Evolutionary conservation across 805 yeast species (phyloP).

Genomic region (Kuraishia hungarica): DNA sequence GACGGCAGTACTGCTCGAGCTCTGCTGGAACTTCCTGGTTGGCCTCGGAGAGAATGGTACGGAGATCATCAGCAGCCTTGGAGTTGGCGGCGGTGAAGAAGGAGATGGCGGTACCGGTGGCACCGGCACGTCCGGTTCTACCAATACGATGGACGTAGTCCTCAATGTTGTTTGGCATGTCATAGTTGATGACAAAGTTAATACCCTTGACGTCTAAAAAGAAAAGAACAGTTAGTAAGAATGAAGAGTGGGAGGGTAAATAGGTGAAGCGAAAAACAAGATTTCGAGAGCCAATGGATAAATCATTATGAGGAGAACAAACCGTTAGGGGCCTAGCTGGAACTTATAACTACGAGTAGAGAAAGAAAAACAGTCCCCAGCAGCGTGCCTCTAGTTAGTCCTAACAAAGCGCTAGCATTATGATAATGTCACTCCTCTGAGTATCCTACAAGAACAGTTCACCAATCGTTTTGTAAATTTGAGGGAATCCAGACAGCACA

Average conservation of each 20-base stretch:
- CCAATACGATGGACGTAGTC: constrained; percentile 99
- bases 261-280: background rate
- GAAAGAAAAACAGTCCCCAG: too few species aligned
- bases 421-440: too few species aligned
- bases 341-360: too few species aligned
- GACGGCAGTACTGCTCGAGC: constrained; percentile 68
- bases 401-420: too few species aligned
- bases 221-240: constrained; percentile 5
- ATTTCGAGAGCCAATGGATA: background rate
- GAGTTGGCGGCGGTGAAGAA: constrained; percentile 85
- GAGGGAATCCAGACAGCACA: background rate
- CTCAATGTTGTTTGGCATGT: constrained; percentile 97
- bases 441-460: too few species aligned
- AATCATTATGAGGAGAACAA: background rate
- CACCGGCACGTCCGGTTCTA: constrained; percentile 99
- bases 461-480: background rate
- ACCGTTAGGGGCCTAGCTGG: too few species aligned
- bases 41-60: constrained; percentile 90
- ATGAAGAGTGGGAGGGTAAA: background rate
- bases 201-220: constrained; percentile 94
- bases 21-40: constrained; percentile 83
- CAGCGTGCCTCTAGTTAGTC: too few species aligned
- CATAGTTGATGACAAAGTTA: constrained; percentile 86
- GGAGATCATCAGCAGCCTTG: constrained; percentile 82
- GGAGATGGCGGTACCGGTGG: constrained; percentile 90